A percentile compares a stretch with the other conserved stretches of the same genome.
phyloP scores from a whole-genome alignment of 805 yeast genomes.

The Lipomyces mesembrius region DNA sequence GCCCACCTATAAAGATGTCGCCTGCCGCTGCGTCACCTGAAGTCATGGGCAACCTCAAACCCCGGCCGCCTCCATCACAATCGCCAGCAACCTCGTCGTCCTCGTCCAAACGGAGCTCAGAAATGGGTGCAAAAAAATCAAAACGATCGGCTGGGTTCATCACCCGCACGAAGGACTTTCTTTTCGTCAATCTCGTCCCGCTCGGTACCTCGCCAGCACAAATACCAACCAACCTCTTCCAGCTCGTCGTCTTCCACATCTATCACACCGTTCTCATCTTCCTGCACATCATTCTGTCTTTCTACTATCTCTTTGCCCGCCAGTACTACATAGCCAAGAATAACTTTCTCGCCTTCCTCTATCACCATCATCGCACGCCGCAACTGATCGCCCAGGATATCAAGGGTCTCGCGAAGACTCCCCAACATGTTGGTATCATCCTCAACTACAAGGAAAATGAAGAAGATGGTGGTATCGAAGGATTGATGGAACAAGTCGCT shows the following conservation, averaged over 20 bases:
- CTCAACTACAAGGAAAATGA: slow-evolving; percentile 73
- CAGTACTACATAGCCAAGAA: slow-evolving; percentile 33
- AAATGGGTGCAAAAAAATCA: neutral
- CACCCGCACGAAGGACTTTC: slow-evolving; percentile 8
- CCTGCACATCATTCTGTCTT: slow-evolving; percentile 33
- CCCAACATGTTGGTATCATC: slow-evolving; percentile 76
- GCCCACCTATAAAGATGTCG: neutral
- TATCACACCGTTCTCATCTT: slow-evolving; percentile 32
- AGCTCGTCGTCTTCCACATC: slow-evolving; percentile 28
- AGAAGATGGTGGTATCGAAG: slow-evolving; percentile 88
- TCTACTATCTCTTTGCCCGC: slow-evolving; percentile 14
- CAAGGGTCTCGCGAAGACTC: slow-evolving; percentile 70
- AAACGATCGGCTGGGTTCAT: neutral
- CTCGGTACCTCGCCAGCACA: slow-evolving; percentile 16
- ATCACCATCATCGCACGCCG: slow-evolving; percentile 58
- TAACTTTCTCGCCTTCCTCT: slow-evolving; percentile 35
- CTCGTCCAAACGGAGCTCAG: neutral
- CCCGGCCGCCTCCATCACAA: neutral
- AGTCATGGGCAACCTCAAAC: neutral
- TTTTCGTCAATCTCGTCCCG: slow-evolving; percentile 25
- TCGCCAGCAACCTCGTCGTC: neutral
- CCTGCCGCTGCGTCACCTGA: neutral
- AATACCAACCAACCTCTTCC: slow-evolving; percentile 23
- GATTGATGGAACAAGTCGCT: slow-evolving; percentile 73
- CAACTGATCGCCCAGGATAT: slow-evolving; percentile 86